Evolutionary conservation across 2,329 filamentous ascomycete genomes (phyloP).

Genomic region (Aspergillus hiratsukae): DNA sequence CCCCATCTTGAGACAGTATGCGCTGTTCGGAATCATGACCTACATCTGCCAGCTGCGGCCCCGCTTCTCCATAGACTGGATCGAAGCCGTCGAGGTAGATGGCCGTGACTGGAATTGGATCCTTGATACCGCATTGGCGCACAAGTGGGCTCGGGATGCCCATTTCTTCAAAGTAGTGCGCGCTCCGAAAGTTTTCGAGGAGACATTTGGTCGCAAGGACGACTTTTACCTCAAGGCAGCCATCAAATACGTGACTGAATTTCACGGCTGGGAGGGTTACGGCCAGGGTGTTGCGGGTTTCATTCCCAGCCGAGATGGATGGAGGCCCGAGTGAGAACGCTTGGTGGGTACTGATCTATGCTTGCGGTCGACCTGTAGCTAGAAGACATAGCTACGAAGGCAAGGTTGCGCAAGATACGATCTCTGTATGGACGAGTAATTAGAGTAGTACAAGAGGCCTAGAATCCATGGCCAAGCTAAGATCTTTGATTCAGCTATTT

Average conservation of each 20-base stretch:
- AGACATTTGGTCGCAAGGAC: constrained; percentile 33
- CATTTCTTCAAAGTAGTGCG: constrained; percentile 5
- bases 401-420: no score
- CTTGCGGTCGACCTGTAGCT: no score
- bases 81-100: background rate
- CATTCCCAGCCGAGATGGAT: background rate
- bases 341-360: no score
- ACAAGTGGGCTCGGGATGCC: background rate
- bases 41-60: constrained; percentile 4
- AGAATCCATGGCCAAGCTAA: no score
- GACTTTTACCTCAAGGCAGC: constrained; percentile 42
- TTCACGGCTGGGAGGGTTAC: constrained; percentile 16
- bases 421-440: no score
- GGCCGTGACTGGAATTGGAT: background rate
- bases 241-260: constrained; percentile 40
- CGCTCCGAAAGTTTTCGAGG: constrained; percentile 13
- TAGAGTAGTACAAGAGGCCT: no score
- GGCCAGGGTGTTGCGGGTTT: constrained; percentile 5
- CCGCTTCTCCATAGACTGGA: background rate
- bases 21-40: constrained; percentile 1
- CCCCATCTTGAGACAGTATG: constrained; percentile 1
- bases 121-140: background rate
- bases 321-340: background rate
- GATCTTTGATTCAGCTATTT: no score
- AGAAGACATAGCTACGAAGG: no score